Evolutionary conservation across 371 early-diverging fungal species (phyloP).

Genomic region (Syncephalis fuscata): DNA sequence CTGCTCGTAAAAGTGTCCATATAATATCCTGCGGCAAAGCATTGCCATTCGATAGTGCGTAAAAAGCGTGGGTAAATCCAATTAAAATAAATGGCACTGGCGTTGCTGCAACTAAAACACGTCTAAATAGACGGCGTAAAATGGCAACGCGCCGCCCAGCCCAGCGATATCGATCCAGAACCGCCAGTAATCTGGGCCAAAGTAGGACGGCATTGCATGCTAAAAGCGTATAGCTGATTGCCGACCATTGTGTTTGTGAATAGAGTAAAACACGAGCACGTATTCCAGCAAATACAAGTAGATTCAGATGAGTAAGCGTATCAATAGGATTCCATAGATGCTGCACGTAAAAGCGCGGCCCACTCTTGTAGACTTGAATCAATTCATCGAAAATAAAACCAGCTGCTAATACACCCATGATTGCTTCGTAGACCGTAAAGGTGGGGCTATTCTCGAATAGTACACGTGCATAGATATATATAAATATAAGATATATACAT

Average conservation of each 20-base stretch:
- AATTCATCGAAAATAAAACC: constrained; percentile 1
- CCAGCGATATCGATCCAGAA: constrained; percentile 4
- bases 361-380: not conserved
- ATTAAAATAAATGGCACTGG: not conserved
- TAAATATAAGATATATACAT: not conserved
- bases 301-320: not conserved
- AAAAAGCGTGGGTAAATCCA: constrained; percentile 3
- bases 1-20: not conserved
- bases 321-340: constrained; percentile 4
- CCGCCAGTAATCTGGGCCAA: constrained; percentile 1
- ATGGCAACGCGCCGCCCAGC: not conserved
- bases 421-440: not conserved
- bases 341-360: not conserved
- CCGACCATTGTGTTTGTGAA: not conserved
- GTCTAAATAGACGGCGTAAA: constrained; percentile 1
- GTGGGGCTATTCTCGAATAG: not conserved
- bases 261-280: not conserved
- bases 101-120: not conserved
- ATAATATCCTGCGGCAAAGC: not conserved
- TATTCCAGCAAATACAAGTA: not conserved
- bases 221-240: not conserved
- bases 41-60: not conserved
- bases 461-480: not conserved
- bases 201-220: constrained; percentile 2
- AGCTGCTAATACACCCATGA: not conserved